A percentile compares a stretch with the other conserved stretches of the same genome.
phyloP scores from a whole-genome alignment of 2,329 filamentous ascomycete genomes.

The Alternaria solani region DNA sequence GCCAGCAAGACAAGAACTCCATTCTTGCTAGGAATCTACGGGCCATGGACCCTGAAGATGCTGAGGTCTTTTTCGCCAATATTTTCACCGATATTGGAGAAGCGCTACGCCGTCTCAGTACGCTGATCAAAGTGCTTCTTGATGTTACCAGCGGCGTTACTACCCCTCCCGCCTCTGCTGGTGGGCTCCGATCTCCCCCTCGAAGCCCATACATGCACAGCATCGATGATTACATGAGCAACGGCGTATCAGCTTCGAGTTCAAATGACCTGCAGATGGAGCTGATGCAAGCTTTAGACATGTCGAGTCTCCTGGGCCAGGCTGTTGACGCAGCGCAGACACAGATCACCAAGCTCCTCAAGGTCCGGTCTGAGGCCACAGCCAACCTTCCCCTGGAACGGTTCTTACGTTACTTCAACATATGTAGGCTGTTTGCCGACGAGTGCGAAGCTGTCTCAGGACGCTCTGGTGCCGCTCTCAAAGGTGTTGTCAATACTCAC shows the following conservation, averaged over 20 bases:
- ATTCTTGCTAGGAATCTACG: constrained; percentile 88
- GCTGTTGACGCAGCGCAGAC: constrained; percentile 80
- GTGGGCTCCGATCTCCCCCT: constrained; percentile 57
- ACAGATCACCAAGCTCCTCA: constrained; percentile 77
- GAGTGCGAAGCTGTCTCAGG: constrained; percentile 88
- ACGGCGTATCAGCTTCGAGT: constrained; percentile 19
- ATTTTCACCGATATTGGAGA: constrained; percentile 91
- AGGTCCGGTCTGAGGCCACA: constrained; percentile 78
- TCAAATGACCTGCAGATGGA: constrained; percentile 68
- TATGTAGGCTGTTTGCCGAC: constrained; percentile 84
- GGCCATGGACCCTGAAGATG: constrained; percentile 81
- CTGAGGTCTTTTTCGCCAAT: constrained; percentile 80
- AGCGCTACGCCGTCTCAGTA: constrained; percentile 81
- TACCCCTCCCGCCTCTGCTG: constrained; percentile 51
- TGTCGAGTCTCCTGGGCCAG: constrained; percentile 79
- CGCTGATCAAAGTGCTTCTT: constrained; percentile 92
- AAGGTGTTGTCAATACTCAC: constrained; percentile 80
- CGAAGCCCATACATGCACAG: constrained; percentile 55
- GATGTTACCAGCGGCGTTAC: constrained; percentile 85
- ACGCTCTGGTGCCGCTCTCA: constrained; percentile 76
- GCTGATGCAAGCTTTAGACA: constrained; percentile 77
- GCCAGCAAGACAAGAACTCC: constrained; percentile 87
- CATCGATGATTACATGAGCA: constrained; percentile 53
- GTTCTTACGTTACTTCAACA: constrained; percentile 82
- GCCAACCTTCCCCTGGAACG: constrained; percentile 70